Percentiles rank a stretch among this genome's conserved stretches.
phyloP scores from a whole-genome alignment of 371 early-diverging fungal species.

The Zancudomyces culisetae region DNA sequence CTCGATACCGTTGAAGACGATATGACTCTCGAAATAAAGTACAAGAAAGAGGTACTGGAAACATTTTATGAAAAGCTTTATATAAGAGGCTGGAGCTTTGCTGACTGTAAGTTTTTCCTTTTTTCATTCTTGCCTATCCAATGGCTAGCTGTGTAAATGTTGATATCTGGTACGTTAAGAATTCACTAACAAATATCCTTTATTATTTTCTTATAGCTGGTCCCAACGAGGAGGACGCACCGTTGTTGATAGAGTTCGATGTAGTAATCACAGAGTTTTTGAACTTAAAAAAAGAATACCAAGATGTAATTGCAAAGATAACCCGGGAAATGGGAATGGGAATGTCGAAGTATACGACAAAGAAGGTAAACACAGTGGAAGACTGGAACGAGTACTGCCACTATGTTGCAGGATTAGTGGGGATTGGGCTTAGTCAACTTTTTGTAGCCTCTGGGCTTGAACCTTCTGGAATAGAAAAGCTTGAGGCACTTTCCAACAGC shows the following conservation, averaged over 20 bases:
- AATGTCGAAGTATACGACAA: constrained; percentile 70
- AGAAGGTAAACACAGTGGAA: constrained; percentile 47
- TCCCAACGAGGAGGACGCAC: constrained; percentile 83
- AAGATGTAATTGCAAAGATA: constrained; percentile 73
- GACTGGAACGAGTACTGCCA: constrained; percentile 93
- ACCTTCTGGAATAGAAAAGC: constrained; percentile 10
- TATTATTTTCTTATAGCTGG: constrained; percentile 30
- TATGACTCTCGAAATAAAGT: constrained; percentile 63
- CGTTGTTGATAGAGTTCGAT: constrained; percentile 67
- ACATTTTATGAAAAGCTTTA: constrained; percentile 62
- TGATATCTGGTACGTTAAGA: no score
- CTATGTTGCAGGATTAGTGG: constrained; percentile 94
- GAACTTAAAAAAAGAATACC: constrained; percentile 49
- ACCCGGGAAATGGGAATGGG: constrained; percentile 80
- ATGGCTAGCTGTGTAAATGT: no score
- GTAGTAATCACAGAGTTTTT: constrained; percentile 78
- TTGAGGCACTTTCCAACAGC: constrained; percentile 36
- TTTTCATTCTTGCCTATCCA: no score
- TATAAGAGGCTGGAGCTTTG: constrained; percentile 71
- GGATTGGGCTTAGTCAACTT: constrained; percentile 75
- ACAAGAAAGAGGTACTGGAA: constrained; percentile 53
- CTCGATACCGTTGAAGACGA: constrained; percentile 97
- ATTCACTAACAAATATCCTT: background rate
- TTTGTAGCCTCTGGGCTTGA: constrained; percentile 80
- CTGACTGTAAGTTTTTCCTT: constrained; percentile 26